These are phyloP conservation scores for Aureobasidium pullulans DNA, from an alignment of 2,329 filamentous ascomycete species.

Conservation along the genomic window DNA sequence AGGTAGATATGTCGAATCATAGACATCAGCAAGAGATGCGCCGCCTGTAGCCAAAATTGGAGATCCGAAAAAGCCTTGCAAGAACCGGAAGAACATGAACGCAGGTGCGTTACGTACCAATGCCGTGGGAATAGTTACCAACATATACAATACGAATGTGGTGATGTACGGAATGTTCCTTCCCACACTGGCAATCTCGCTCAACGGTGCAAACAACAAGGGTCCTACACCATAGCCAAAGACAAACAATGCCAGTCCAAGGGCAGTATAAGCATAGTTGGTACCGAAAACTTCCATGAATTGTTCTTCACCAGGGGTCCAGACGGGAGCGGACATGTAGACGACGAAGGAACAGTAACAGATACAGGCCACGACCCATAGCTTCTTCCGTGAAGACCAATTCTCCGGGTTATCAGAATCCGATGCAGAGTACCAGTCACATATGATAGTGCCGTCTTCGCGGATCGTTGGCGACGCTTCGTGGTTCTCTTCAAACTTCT, in stretches of 20 bases:
- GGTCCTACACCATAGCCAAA: slow-evolving; percentile 58
- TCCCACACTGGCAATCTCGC: slow-evolving; percentile 59
- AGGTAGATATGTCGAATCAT: background rate
- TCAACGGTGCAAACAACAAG: slow-evolving; percentile 58
- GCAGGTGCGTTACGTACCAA: slow-evolving; percentile 56
- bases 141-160: slow-evolving; percentile 61
- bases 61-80: slow-evolving; percentile 59
- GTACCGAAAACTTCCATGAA: slow-evolving; percentile 50
- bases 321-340: slow-evolving; percentile 40
- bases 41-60: slow-evolving; percentile 55
- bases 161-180: slow-evolving; percentile 60
- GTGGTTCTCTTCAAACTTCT: background rate
- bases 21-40: slow-evolving; percentile 44
- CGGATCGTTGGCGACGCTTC: background rate
- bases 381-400: slow-evolving; percentile 41
- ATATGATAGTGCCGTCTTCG: slow-evolving; percentile 43
- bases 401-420: slow-evolving; percentile 51
- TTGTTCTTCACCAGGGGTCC: slow-evolving; percentile 36
- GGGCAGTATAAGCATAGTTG: slow-evolving; percentile 42
- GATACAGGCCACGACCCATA: slow-evolving; percentile 33
- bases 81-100: slow-evolving; percentile 54
- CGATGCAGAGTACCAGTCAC: slow-evolving; percentile 47
- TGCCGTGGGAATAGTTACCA: slow-evolving; percentile 59
- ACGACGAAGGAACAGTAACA: slow-evolving; percentile 32
- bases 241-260: slow-evolving; percentile 57